Conservation (phyloP, 768 basidiomycete species). For the Phaeolepiota aurea region DNA sequence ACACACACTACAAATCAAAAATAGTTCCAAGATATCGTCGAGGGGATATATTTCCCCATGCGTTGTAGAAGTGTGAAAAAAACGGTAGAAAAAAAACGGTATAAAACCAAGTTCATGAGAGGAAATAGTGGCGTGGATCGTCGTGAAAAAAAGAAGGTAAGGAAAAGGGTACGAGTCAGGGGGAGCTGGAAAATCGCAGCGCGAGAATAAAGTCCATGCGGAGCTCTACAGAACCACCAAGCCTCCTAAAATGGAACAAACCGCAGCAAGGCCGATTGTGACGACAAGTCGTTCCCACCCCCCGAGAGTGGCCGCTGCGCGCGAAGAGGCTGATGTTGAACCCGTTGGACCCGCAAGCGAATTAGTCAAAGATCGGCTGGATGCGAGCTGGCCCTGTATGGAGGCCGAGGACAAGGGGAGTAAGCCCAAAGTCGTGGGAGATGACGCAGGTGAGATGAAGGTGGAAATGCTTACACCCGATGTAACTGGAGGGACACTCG, state of each 20-base stretch:
- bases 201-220: too few relatives aligned
- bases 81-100: too few relatives aligned
- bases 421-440: conserved; percentile 2
- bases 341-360: conserved; percentile 6
- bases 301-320: conserved; percentile 5
- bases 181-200: too few relatives aligned
- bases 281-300: conserved; percentile 16
- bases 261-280: conserved; percentile 15
- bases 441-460: conserved; percentile 2
- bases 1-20: too few relatives aligned
- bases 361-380: conserved; percentile 1
- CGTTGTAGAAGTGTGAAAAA: too few relatives aligned
- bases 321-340: conserved; percentile 8
- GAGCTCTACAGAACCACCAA: conserved; percentile 15
- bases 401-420: conserved; percentile 5
- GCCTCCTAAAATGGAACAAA: conserved; percentile 16
- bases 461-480: conserved; percentile 5
- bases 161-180: too few relatives aligned
- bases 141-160: too few relatives aligned
- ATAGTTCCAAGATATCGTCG: too few relatives aligned
- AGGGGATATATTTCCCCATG: too few relatives aligned
- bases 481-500: conserved; percentile 10
- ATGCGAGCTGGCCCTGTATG: conserved; percentile 3
- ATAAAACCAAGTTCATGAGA: too few relatives aligned
- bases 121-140: too few relatives aligned